A percentile compares a stretch with the other conserved stretches of the same genome.
phyloP scores from a whole-genome alignment of 345 rosid genomes.

The Murraya koenigii region DNA sequence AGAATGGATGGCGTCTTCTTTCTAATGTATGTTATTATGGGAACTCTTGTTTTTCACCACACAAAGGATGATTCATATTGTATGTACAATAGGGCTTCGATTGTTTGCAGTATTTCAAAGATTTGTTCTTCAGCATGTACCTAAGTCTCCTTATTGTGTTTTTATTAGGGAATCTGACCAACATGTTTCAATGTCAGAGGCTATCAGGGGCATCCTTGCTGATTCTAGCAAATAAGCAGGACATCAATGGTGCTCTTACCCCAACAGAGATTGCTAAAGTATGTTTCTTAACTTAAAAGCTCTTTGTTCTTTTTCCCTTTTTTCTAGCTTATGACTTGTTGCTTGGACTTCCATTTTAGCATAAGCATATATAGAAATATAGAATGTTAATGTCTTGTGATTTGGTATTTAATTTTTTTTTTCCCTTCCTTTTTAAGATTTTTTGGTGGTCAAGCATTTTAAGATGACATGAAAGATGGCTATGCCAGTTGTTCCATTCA shows the following conservation, averaged over 20 bases:
- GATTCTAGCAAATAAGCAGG: slow-evolving; percentile 88
- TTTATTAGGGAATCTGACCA: neutral
- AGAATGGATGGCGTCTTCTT: neutral
- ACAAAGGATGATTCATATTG: neutral
- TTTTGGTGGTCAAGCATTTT: neutral
- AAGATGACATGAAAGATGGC: neutral
- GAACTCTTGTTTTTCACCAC: neutral
- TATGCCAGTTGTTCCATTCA: neutral
- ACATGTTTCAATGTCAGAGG: slow-evolving; percentile 49
- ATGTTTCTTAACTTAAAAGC: slow-evolving; percentile 7
- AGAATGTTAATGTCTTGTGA: neutral
- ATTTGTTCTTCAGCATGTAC: neutral
- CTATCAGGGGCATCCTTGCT: slow-evolving; percentile 88
- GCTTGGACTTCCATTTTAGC: neutral
- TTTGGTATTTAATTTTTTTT: neutral
- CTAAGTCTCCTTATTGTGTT: neutral
- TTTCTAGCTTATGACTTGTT: neutral
- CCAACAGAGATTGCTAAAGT: slow-evolving; percentile 87
- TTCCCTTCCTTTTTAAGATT: neutral
- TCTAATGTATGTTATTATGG: neutral
- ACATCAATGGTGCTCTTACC: slow-evolving; percentile 79
- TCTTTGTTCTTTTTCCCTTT: neutral
- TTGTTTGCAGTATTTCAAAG: too few species aligned
- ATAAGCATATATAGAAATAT: neutral
- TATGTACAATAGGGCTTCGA: neutral